A percentile compares a stretch with the other conserved stretches of the same genome.
These are phyloP conservation scores for Thraustotheca clavata DNA, from an alignment of 352 stramenopile species.

Conservation along the genomic window DNA sequence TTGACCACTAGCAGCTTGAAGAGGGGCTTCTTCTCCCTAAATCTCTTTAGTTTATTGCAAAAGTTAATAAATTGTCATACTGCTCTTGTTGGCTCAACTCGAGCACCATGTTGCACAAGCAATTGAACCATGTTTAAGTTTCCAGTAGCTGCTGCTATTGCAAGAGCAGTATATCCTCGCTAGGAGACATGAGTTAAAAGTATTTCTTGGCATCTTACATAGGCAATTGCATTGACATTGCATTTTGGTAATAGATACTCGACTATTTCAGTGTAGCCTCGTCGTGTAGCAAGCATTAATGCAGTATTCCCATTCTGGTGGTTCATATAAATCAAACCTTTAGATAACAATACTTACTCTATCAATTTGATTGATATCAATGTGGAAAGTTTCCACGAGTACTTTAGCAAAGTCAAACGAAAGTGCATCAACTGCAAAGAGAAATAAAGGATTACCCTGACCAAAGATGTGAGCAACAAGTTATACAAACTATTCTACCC, in stretches of 20 bases:
- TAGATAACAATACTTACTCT: not conserved
- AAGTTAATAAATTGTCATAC: not conserved
- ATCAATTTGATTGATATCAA: not conserved
- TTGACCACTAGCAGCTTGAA: not conserved
- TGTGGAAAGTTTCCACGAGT: not conserved
- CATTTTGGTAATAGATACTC: not conserved
- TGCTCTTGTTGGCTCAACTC: not conserved
- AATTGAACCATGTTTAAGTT: not conserved
- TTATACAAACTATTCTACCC: not conserved
- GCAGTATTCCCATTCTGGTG: not conserved
- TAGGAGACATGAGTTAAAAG: not conserved
- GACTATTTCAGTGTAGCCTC: not conserved
- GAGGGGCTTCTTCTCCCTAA: not conserved
- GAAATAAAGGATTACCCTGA: not conserved
- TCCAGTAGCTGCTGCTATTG: not conserved
- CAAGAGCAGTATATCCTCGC: not conserved
- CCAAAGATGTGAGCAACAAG: not conserved
- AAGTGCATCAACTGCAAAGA: not conserved
- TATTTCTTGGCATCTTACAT: not conserved
- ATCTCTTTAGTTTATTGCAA: not conserved
- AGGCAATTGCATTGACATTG: not conserved
- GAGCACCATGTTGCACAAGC: not conserved
- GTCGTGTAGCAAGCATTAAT: not conserved
- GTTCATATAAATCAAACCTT: not conserved
- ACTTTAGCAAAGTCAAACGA: not conserved